Evolutionary conservation across 495 filamentous ascomycete genomes (phyloP), one percentile per base, ranked within the genome.

Genomic region (Aspergillus avenaceus): DNA sequence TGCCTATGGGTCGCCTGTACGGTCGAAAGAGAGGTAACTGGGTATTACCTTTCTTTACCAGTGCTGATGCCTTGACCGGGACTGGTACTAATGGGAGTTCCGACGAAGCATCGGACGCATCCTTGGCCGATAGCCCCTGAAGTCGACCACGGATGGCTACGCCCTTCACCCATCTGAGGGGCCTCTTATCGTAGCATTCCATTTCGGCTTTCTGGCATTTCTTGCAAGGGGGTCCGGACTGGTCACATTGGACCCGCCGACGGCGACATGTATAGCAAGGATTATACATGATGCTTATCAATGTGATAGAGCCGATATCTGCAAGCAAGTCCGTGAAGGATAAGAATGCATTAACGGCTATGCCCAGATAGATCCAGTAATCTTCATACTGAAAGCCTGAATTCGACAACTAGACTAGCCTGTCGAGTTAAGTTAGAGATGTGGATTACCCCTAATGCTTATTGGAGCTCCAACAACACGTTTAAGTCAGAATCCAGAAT

Each of bases 191-290:
- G 44, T 69, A 62, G 47, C 80, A 83, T 44, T 62, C 54, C 0
- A 79, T 70, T 0, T 67, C 56, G 1, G 75, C 76, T 26, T 69
- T 69, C 21, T 56, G 26, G 25, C 66, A 69, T 50, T 69, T 69
- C 3, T 23, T 36, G 32, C 66, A 69, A 14, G 66, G 66, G 0
- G 14, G 28, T 11, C 32, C 12, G 12, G 62, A 59, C 12, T 27
- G 56, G 49, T 83, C 80, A 54, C 80, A 83, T 41, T 77, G 74
- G 8, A 77, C 67, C 18, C 76, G 73, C 48, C 75, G 73, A 1
- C 66, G 70, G 4, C 78, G 78, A 52, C 80, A 78, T 59, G 71
- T 74, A 54, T 76, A 75, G 51, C 75, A 78, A 32, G 70, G 21
- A 9, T 42, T 37, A 9, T 28, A 12, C 45, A 48, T 47, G n/a